Evolutionary conservation across 345 rosid species (phyloP).

Genomic region (Eucalyptus erythrocorys): DNA sequence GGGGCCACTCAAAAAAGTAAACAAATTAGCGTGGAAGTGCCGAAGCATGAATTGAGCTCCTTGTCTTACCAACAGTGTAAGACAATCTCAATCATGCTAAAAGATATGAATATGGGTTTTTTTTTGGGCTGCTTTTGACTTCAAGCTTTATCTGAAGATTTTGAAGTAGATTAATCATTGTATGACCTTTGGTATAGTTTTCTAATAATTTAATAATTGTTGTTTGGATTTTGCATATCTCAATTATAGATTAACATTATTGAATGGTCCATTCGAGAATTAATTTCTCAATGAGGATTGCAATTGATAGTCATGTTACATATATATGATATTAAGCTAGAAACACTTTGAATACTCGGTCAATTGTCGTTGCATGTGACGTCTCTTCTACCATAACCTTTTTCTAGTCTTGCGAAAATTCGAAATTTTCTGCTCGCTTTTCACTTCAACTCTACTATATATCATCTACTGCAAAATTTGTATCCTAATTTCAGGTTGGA

Average conservation of each 20-base stretch:
- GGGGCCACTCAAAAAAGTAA: background rate
- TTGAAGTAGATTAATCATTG: background rate
- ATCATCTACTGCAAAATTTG: background rate
- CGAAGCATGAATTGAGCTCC: background rate
- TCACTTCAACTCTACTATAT: background rate
- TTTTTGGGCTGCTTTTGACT: background rate
- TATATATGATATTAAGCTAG: background rate
- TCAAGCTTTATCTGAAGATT: background rate
- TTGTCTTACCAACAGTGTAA: background rate
- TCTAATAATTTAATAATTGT: background rate
- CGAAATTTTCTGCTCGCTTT: no score
- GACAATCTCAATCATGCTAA: background rate
- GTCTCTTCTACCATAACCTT: background rate
- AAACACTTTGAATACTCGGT: background rate
- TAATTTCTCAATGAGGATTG: fast-evolving
- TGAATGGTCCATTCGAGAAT: background rate
- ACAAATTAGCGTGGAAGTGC: background rate
- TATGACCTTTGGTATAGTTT: background rate
- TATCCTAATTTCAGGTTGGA: background rate
- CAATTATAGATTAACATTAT: background rate
- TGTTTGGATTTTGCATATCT: background rate
- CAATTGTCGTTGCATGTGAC: background rate
- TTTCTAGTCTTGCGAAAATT: no score
- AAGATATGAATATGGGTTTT: background rate
- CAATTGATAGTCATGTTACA: fast-evolving